Conservation (phyloP, 2,329 filamentous ascomycete species). For the Grosmannia serpens region DNA sequence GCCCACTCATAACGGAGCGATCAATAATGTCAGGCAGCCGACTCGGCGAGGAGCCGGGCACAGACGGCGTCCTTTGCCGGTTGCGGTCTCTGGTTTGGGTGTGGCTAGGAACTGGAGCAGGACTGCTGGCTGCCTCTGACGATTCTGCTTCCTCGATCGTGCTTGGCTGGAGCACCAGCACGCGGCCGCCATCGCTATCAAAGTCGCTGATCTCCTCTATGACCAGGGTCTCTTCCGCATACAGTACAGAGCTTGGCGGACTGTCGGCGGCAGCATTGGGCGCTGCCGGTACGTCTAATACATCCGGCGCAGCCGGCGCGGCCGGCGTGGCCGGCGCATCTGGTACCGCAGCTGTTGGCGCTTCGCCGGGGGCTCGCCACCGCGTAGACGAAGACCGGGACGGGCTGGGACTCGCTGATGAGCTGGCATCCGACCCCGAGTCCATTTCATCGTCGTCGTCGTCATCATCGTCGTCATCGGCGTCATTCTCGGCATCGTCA, state of each 20-base stretch:
- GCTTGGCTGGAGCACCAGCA: slow-evolving; percentile 30
- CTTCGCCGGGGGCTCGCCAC: neutral
- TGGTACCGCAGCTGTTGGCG: neutral
- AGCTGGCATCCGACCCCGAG: slow-evolving; percentile 12
- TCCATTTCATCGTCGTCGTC: slow-evolving; percentile 7
- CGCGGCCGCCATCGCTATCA: slow-evolving; percentile 31
- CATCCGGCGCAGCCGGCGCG: neutral
- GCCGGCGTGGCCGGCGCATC: neutral
- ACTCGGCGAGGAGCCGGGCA: neutral
- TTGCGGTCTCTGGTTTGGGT: neutral
- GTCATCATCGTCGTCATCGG: slow-evolving; percentile 1
- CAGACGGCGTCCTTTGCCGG: neutral
- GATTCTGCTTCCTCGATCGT: slow-evolving; percentile 32
- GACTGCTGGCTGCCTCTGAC: neutral
- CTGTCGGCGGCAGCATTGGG: neutral
- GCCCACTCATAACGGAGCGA: slow-evolving; percentile 29
- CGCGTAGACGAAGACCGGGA: neutral
- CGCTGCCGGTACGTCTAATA: neutral
- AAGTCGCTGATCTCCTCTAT: slow-evolving; percentile 35
- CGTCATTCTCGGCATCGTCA: neutral
- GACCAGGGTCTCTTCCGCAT: slow-evolving; percentile 18
- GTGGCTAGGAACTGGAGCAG: neutral
- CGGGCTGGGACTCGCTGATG: neutral
- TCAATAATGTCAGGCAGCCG: slow-evolving; percentile 26
- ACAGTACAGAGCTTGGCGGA: neutral